Percentiles rank a stretch among this genome's conserved stretches.
These are phyloP conservation scores for Aureoboletus auriporus DNA, from an alignment of 768 basidiomycete species.

Conservation along the genomic window DNA sequence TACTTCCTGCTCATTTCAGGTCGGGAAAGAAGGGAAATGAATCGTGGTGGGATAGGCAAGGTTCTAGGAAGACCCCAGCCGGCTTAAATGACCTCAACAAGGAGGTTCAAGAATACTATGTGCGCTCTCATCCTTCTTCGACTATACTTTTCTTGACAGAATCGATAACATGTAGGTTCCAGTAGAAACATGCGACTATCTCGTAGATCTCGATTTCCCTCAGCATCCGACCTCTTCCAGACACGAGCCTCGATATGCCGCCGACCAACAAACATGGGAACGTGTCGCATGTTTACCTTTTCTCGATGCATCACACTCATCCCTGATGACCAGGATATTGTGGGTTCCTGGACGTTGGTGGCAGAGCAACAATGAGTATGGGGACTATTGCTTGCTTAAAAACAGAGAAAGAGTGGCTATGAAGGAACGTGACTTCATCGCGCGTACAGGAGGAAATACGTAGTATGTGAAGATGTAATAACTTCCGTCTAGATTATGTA, in stretches of 20 bases:
- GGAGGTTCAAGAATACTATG: constrained; percentile 76
- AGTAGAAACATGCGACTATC: constrained; percentile 74
- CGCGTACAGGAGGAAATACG: constrained; percentile 5
- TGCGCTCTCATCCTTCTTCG: constrained; percentile 34
- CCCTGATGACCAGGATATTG: constrained; percentile 66
- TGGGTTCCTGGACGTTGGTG: constrained; percentile 75
- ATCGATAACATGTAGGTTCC: constrained; percentile 48
- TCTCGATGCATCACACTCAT: constrained; percentile 76
- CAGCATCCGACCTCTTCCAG: constrained; percentile 48
- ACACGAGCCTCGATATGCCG: constrained; percentile 78
- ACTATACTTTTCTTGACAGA: neutral
- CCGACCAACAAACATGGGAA: constrained; percentile 70
- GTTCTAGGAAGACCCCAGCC: constrained; percentile 55
- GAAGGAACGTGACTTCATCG: constrained; percentile 23
- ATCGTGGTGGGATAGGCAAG: constrained; percentile 39
- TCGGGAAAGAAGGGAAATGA: constrained; percentile 25
- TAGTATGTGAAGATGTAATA: constrained; percentile 7
- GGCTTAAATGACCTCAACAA: constrained; percentile 87
- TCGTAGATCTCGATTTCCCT: constrained; percentile 89
- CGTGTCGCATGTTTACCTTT: constrained; percentile 77
- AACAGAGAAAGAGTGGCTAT: constrained; percentile 40
- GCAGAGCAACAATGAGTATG: constrained; percentile 69
- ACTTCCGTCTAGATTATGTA: constrained; percentile 2
- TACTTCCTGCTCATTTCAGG: constrained; percentile 81
- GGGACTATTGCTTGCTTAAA: constrained; percentile 87